Evolutionary conservation across 306 rosid species (phyloP), one percentile per base, ranked within the genome.

Genomic region (Heteromeles arbutifolia): DNA sequence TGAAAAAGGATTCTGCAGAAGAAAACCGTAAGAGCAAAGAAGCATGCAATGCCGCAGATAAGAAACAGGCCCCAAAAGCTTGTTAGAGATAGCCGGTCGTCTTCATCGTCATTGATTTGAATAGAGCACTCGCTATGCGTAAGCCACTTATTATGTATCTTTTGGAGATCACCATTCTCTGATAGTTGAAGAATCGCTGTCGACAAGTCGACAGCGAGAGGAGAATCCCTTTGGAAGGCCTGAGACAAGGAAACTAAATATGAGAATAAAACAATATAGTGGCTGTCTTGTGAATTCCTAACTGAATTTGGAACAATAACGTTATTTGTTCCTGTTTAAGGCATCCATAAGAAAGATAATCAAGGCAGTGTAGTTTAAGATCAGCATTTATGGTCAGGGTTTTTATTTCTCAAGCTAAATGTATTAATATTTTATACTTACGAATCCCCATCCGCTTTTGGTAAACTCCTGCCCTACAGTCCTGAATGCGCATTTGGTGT

Each of bases 201-300:
- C 59, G 98, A 93, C 70, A 93, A 31, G 78, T 93, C 98, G 17
- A 84, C 87, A 15, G 98, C 96, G 28, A 93, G 92, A 65, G 97
- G 97, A 84, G 96, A 91, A 84, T 93, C 98, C 88, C 96, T 89
- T 79, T 85, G 97, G 79, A 93, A 91, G 63, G 96, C 97, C 97
- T 89, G 85, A 58, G 45, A 69, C 78, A 66, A 64, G 21, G 68
- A 59, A 69, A 66, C 44, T 66, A 74, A 75, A 48, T 74, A 45
- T 64, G 39, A 76, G 74, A 71, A 53, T 32, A 48, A 48, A 48
- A 48, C 54, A 15, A 48, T 0, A 48, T 15, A 14, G 54, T 48
- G 54, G 21, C 54, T 15, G 53, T 34, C 39, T 4, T 45, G 54
- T 15, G 54, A 48, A 48, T 48, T 48, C 54, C 54, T 15, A 15